Conservation (phyloP, 176 grass and related monocot genomes). For the Eremochloa ophiuroides region DNA sequence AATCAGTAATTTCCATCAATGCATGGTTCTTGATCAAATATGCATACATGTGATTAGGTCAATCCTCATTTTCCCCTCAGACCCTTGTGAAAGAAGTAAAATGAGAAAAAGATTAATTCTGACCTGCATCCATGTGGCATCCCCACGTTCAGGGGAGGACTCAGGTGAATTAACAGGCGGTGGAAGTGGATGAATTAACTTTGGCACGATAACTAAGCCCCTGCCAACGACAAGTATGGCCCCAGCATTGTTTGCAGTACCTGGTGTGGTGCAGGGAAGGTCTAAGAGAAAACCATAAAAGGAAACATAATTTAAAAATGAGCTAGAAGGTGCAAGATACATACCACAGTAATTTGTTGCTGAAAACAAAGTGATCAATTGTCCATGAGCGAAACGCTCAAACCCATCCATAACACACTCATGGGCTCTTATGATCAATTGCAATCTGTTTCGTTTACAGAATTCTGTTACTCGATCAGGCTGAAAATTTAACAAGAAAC, state of each 20-base stretch:
- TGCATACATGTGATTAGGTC: too few relatives aligned
- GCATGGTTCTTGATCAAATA: neutral
- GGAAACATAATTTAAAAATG: neutral
- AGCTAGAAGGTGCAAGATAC: neutral
- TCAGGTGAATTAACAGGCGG: constrained; percentile 86
- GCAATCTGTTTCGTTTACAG: constrained; percentile 94
- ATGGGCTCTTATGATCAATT: constrained; percentile 95
- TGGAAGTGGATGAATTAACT: constrained; percentile 99
- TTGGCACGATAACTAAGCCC: constrained; percentile 82
- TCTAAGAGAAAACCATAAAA: constrained; percentile 24
- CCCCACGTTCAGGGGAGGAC: constrained; percentile 78
- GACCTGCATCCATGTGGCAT: constrained; percentile 99
- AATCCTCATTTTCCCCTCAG: neutral
- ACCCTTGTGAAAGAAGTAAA: neutral
- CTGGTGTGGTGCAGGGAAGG: constrained; percentile 48
- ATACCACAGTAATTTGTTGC: constrained; percentile 99
- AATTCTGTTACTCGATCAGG: constrained; percentile 89
- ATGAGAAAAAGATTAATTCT: constrained; percentile 11
- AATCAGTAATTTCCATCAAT: neutral
- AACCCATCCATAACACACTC: constrained; percentile 99
- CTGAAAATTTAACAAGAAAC: constrained; percentile 47
- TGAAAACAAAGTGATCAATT: constrained; percentile 96
- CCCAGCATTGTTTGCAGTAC: constrained; percentile 96
- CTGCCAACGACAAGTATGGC: constrained; percentile 95
- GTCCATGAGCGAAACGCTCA: constrained; percentile 93